A percentile compares a stretch with the other conserved stretches of the same genome.
phyloP scores from a whole-genome alignment of 2,329 filamentous ascomycete species.

The Talaromyces sp. region DNA sequence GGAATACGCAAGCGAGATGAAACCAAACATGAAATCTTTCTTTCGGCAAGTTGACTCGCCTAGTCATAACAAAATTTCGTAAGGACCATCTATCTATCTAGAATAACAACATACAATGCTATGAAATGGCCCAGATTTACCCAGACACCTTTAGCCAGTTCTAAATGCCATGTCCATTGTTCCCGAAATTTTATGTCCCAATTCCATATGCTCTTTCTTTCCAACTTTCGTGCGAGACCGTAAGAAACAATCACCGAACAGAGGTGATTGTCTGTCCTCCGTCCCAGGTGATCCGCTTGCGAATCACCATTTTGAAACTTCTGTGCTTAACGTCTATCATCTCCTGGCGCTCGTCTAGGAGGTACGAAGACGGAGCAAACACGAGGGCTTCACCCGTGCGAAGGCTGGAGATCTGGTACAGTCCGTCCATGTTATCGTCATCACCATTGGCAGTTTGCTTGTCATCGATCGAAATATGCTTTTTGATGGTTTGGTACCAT shows the following conservation, averaged over 20 bases:
- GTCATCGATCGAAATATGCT: conserved; percentile 40
- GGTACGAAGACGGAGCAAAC: conserved; percentile 18
- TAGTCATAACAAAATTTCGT: background rate
- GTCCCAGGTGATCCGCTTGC: conserved; percentile 21
- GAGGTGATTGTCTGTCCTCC: conserved; percentile 18
- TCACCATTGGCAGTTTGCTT: background rate
- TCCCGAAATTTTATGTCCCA: background rate
- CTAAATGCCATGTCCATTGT: background rate
- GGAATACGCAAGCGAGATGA: background rate
- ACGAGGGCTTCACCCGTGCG: conserved; percentile 21
- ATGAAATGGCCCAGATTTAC: background rate
- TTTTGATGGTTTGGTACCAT: conserved; percentile 49
- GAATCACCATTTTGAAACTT: conserved; percentile 16
- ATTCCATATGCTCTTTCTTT: background rate
- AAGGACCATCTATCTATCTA: background rate
- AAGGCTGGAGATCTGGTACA: conserved; percentile 17
- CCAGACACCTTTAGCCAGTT: background rate
- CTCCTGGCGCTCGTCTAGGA: conserved; percentile 11
- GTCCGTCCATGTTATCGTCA: conserved; percentile 5
- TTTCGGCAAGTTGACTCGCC: no score
- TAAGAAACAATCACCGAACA: conserved; percentile 9
- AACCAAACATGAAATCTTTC: background rate
- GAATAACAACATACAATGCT: background rate
- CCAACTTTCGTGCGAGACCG: background rate
- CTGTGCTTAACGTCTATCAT: conserved; percentile 15